These are phyloP conservation scores for Sugiyamaella paludigena DNA, from an alignment of 1,139 yeast genomes.

Conservation along the genomic window DNA sequence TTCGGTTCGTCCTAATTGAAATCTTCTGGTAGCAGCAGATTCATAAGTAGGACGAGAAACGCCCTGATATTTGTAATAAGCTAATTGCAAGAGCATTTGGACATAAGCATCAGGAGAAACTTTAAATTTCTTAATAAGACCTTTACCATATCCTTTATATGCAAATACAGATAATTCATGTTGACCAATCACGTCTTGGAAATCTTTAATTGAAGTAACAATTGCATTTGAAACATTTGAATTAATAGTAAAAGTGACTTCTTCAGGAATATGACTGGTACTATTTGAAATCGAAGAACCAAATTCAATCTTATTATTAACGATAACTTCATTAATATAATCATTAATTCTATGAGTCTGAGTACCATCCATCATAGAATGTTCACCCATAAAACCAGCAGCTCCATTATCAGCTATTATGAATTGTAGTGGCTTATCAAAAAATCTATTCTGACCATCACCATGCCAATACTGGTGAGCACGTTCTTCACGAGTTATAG, in stretches of 20 bases:
- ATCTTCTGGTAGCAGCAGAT: slow-evolving; percentile 91
- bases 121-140: slow-evolving; percentile 70
- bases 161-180: slow-evolving; percentile 46
- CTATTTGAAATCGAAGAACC: slow-evolving; percentile 32
- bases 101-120: slow-evolving; percentile 77
- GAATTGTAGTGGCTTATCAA: slow-evolving; percentile 89
- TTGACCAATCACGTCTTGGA: slow-evolving; percentile 45
- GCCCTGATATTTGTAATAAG: slow-evolving; percentile 80
- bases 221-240: slow-evolving; percentile 55
- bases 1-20: slow-evolving; percentile 92
- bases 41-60: slow-evolving; percentile 89
- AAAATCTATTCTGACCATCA: slow-evolving; percentile 84
- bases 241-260: slow-evolving; percentile 44
- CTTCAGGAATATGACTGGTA: slow-evolving; percentile 38
- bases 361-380: slow-evolving; percentile 97
- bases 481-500: slow-evolving; percentile 80
- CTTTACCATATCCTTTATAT: slow-evolving; percentile 50
- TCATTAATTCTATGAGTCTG: slow-evolving; percentile 90
- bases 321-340: slow-evolving; percentile 58
- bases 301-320: slow-evolving; percentile 46
- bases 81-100: slow-evolving; percentile 76
- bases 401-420: slow-evolving; percentile 78
- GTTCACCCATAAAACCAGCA: slow-evolving; percentile 95
- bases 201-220: slow-evolving; percentile 53
- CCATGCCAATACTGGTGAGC: slow-evolving; percentile 94